Base-by-base conservation (phyloP, 179 eudicot genomes). In the Spinacia oleracea region DNA sequence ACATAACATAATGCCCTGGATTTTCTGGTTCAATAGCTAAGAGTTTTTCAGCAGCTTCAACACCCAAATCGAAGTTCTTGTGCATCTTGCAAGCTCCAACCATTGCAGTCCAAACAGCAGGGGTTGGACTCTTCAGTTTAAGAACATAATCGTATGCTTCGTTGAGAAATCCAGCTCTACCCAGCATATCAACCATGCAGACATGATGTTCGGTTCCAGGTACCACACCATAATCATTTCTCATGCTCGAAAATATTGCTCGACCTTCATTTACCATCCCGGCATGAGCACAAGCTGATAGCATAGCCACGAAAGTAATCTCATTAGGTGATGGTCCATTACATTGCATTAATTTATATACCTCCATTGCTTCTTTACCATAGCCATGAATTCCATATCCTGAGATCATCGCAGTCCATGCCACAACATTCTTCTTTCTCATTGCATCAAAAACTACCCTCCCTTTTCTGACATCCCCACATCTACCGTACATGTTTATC, bases 21-120 rank as follows among this genome's bases (percentile, higher is more conserved):
- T 80, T 80, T n/a, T 73, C 78, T 29, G 86, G 86, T 42, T 83
- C 83, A 40, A 80, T 42, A 27, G 83, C 78, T 56, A 83, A 76
- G 64, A 83, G 83, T 50, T 77, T 50, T 70, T 83, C 86, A 9
- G 86, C 86, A 35, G 76, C 86, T 60, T 76, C 72, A 59, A 80
- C 83, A 43, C 68, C 86, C 76, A 83, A 59, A 29, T 77, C 73
- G 16, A 55, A 59, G 42, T 83, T 73, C 46, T 80, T 83, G 59
- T 83, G 86, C 81, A 80, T 80, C 75, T 83, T 83, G 78, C 86
- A 83, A 73, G 83, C 83, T 23, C 86, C 83, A 66, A 83, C 78
- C 71, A 83, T 58, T n/a, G 86, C 86, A 66, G 86, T 83, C 86
- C 83, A 83, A 35, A 83, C 31, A 0, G 83, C 78, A 4, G 83